These are phyloP conservation scores for Neurospora crassa DNA, from an alignment of 2,329 filamentous ascomycete species.

Conservation along the genomic window DNA sequence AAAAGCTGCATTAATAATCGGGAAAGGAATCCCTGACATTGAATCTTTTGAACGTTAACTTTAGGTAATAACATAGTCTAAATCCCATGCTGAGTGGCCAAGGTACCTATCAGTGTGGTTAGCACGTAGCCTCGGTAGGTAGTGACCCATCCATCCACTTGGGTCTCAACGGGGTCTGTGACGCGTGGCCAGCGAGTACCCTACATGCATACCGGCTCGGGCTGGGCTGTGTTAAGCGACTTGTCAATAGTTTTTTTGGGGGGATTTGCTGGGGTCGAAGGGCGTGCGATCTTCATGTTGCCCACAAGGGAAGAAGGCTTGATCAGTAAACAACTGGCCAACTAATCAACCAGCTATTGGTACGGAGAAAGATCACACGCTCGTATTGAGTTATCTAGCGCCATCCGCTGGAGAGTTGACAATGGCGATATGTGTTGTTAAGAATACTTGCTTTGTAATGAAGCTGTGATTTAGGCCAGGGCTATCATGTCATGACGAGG, in stretches of 20 bases:
- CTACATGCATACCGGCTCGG: not conserved
- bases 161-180: not conserved
- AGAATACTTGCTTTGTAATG: not conserved
- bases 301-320: not conserved
- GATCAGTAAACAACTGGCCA: not conserved
- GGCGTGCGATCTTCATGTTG: not conserved
- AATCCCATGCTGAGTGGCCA: not conserved
- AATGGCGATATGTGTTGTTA: not conserved
- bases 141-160: not conserved
- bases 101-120: not conserved
- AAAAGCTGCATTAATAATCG: not conserved
- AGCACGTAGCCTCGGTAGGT: not conserved
- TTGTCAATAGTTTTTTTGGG: not conserved
- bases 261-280: not conserved
- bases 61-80: not conserved
- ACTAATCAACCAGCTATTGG: not conserved
- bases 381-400: not conserved
- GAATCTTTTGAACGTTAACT: not conserved
- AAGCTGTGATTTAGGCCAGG: not conserved
- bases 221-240: not conserved
- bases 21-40: not conserved
- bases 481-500: not conserved
- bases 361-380: not conserved
- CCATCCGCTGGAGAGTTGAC: not conserved
- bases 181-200: not conserved